Evolutionary conservation across 1,284 basidiomycete genomes (phyloP), one percentile per base, ranked within the genome.

Genomic region (Heterobasidion irregulare): DNA sequence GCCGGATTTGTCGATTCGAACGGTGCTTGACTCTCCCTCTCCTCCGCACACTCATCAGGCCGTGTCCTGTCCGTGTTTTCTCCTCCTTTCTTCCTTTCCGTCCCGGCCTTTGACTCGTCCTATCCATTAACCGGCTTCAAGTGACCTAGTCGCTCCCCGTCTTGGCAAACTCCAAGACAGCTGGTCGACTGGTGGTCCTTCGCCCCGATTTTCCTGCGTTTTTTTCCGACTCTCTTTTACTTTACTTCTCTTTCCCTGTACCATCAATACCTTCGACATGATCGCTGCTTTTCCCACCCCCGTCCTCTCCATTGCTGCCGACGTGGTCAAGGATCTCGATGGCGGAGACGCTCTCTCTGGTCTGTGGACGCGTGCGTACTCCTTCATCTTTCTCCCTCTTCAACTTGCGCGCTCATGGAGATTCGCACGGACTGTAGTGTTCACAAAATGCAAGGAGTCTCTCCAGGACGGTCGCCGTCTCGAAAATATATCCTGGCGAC

Each of bases 401-500:
- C 33, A 35, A 43, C 48, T 52, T 56, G 15, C 15, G 52, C 34
- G 51, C 49, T 58, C 38, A 41, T 7, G 38, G 8, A 6, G 18
- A 32, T 36, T 47, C 10, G 4, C 46, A 18, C 18, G 46, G 3
- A 33, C 26, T 26, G 5, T 60, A 93, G 91, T 93, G 10, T 92
- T 93, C 65, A 84, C 87, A 56, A 89, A 90, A 66, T 92, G 87
- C 73, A 90, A 89, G 67, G 79, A 82, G 61, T 84, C 83, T 4
- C 71, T 94, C 8, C 79, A 86, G 64, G 84, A 92, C 60, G 92
- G 92, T 12, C 76, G 75, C 26, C 74, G 92, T 35, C 77, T 92
- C 33, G 91, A 94, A 70, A 93, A 94, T 65, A 83, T 93, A 55
- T 85, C 86, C 6, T 94, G 91, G 92, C 74, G 91, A 52, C 72